Percentiles rank a stretch among this genome's conserved stretches.
phyloP scores from a whole-genome alignment of 2,329 filamentous ascomycete species.

The Botryotinia calthae region DNA sequence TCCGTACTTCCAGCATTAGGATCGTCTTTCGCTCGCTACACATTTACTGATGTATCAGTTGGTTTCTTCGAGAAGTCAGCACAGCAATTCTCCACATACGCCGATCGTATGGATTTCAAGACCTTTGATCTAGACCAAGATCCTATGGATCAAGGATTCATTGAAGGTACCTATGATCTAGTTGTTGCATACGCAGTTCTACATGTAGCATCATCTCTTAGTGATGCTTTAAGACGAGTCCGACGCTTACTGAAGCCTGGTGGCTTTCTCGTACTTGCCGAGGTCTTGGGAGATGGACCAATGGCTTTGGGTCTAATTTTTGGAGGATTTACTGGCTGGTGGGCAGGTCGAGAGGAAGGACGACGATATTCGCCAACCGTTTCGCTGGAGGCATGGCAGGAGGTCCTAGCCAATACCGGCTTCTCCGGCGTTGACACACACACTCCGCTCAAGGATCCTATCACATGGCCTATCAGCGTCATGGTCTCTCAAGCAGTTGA shows the following conservation, averaged over 20 bases:
- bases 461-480: not conserved
- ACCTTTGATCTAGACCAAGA: not conserved
- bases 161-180: not conserved
- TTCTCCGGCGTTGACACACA: constrained; percentile 34
- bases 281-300: not conserved
- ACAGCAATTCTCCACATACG: not conserved
- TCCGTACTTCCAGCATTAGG: not conserved
- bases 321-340: constrained; percentile 21
- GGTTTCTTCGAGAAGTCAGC: not conserved
- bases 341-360: constrained; percentile 24
- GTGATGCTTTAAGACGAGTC: not conserved
- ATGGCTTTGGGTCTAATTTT: not conserved
- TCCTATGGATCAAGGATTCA: not conserved
- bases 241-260: not conserved
- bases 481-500: constrained; percentile 21
- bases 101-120: not conserved
- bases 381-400: constrained; percentile 27
- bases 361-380: constrained; percentile 2
- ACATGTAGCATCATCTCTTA: not conserved
- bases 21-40: not conserved
- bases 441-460: constrained; percentile 13
- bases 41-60: not conserved
- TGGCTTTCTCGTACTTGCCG: not conserved
- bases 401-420: constrained; percentile 29
- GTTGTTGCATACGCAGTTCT: not conserved